phyloP scores from a whole-genome alignment of 2,329 filamentous ascomycete species.

The Tolypocladium ovalisporum region DNA sequence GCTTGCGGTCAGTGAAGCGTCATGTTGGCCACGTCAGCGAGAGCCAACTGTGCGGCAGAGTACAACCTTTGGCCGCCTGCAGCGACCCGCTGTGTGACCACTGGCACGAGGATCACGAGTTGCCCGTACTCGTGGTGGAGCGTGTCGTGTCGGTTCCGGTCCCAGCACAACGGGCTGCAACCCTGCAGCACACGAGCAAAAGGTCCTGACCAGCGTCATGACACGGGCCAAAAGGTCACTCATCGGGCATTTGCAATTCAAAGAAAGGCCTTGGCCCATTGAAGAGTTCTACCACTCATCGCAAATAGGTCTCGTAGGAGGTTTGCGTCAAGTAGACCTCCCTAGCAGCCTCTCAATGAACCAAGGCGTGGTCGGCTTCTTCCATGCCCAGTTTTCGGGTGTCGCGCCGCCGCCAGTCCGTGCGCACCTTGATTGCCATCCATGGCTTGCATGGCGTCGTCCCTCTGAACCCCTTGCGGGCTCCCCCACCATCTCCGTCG shows the following conservation, averaged over 20 bases:
- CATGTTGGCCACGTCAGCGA: not conserved
- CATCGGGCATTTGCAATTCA: not conserved
- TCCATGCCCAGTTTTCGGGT: not conserved
- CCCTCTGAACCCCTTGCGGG: not conserved
- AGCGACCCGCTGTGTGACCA: not conserved
- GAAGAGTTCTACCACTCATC: not conserved
- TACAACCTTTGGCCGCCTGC: too few species aligned
- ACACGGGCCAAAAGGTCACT: not conserved
- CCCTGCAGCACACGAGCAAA: not conserved
- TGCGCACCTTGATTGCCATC: not conserved
- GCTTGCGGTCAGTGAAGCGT: not conserved
- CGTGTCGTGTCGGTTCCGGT: not conserved
- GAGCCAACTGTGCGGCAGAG: not conserved
- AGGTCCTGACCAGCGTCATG: not conserved
- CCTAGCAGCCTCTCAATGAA: not conserved
- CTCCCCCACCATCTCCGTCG: not conserved
- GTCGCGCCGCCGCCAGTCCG: not conserved
- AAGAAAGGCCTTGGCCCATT: not conserved
- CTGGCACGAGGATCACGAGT: not conserved
- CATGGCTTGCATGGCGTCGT: not conserved
- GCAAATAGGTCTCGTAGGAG: not conserved
- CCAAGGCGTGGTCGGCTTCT: not conserved
- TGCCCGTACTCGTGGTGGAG: not conserved
- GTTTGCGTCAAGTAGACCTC: not conserved
- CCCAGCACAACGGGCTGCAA: not conserved